Conservation (phyloP, 2,329 filamentous ascomycete species). For the Aureobasidium sp. region DNA sequence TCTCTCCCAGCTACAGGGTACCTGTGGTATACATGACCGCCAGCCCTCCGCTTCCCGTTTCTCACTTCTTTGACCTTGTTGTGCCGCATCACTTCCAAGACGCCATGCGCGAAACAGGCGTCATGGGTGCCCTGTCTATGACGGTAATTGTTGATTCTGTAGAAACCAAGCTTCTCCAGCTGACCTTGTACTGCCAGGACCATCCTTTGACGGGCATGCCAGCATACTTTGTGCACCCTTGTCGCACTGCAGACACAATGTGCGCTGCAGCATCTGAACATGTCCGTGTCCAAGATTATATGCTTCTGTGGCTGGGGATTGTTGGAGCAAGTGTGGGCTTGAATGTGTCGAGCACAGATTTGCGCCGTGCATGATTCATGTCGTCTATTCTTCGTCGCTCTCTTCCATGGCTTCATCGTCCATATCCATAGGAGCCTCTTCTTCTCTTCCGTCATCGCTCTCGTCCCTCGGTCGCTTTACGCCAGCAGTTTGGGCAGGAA, state of each 20-base stretch:
- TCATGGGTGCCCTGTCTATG: slow-evolving; percentile 30
- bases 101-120: slow-evolving; percentile 22
- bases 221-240: slow-evolving; percentile 87
- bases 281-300: slow-evolving; percentile 54
- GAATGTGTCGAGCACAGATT: slow-evolving; percentile 48
- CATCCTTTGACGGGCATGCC: slow-evolving; percentile 73
- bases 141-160: slow-evolving; percentile 19
- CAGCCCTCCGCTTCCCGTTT: slow-evolving; percentile 8
- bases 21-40: slow-evolving; percentile 36
- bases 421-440: slow-evolving; percentile 24
- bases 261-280: slow-evolving; percentile 34
- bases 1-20: slow-evolving; percentile 37
- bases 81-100: slow-evolving; percentile 26
- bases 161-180: background rate
- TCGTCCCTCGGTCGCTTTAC: slow-evolving; percentile 47
- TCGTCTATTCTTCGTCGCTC: slow-evolving; percentile 48
- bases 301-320: slow-evolving; percentile 83
- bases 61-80: slow-evolving; percentile 28
- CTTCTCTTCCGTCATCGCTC: slow-evolving; percentile 32
- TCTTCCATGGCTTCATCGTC: slow-evolving; percentile 31
- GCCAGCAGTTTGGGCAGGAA: slow-evolving; percentile 32
- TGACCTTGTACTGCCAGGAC: slow-evolving; percentile 45
- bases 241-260: slow-evolving; percentile 77
- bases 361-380: background rate
- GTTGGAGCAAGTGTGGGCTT: slow-evolving; percentile 73